Conservation (phyloP, 768 basidiomycete species). For the Kwoniella shandongensis region DNA sequence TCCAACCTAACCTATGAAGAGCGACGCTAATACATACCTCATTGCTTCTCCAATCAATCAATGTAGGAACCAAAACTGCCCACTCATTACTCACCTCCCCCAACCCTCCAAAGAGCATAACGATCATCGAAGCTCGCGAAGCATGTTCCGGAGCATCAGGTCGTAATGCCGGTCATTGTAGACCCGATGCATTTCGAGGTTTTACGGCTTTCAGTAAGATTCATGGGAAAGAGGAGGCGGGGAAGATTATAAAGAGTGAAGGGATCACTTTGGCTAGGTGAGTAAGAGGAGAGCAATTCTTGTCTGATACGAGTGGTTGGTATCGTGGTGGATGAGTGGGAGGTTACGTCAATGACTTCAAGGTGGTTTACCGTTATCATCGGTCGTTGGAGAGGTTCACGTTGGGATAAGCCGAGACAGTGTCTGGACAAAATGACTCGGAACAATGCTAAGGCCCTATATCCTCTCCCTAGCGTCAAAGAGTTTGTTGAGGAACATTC, state of each 20-base stretch:
- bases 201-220: constrained; percentile 55
- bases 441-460: constrained; percentile 9
- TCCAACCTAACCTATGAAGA: too few species aligned
- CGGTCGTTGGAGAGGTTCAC: too few species aligned
- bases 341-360: too few species aligned
- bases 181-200: constrained; percentile 29
- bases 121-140: constrained; percentile 78
- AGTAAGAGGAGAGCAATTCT: too few species aligned
- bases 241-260: constrained; percentile 42
- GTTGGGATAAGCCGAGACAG: too few species aligned
- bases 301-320: too few species aligned
- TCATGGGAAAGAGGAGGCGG: constrained; percentile 37
- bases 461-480: constrained; percentile 78
- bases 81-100: constrained; percentile 26
- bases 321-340: too few species aligned
- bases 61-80: constrained; percentile 32
- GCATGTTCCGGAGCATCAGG: constrained; percentile 63
- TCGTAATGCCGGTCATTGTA: constrained; percentile 54
- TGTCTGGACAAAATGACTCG: constrained; percentile 5
- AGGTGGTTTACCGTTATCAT: too few species aligned
- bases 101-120: constrained; percentile 53
- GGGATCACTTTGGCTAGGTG: constrained; percentile 65
- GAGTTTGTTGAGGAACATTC: constrained; percentile 38
- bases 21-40: too few species aligned
- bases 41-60: too few species aligned